phyloP scores from a whole-genome alignment of 495 filamentous ascomycete genomes.

The Aspergillus nanangensis region DNA sequence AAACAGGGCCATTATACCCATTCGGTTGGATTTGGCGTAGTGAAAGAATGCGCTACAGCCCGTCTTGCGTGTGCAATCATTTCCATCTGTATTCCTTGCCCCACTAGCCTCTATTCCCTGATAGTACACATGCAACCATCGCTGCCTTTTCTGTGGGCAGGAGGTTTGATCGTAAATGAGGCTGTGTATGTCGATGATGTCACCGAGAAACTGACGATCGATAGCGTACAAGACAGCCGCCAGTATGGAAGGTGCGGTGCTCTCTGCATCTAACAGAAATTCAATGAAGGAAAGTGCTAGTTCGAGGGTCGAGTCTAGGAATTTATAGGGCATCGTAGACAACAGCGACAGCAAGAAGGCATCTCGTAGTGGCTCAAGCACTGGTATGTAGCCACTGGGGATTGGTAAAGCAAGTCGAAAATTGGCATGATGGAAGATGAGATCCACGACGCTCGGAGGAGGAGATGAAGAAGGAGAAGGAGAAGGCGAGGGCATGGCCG shows the following conservation, averaged over 20 bases:
- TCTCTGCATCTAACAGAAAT: conserved; percentile 5
- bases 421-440: conserved; percentile 2
- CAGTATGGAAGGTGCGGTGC: neutral
- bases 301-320: neutral
- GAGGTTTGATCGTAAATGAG: conserved; percentile 4
- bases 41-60: conserved; percentile 11
- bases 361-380: conserved; percentile 8
- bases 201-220: conserved; percentile 11
- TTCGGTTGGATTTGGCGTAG: conserved; percentile 9
- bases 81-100: neutral
- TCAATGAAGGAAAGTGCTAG: conserved; percentile 12
- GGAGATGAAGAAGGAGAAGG: conserved; percentile 2
- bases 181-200: conserved; percentile 17
- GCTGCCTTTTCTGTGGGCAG: conserved; percentile 3
- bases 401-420: conserved; percentile 2
- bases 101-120: conserved; percentile 5
- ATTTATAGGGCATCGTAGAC: neutral
- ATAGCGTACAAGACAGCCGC: conserved; percentile 7
- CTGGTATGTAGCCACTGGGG: neutral
- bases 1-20: conserved; percentile 19
- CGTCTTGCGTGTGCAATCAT: neutral
- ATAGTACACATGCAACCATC: conserved; percentile 15
- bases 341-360: conserved; percentile 4
- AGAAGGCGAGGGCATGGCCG: conserved; percentile 1
- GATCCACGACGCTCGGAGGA: neutral